Conservation (phyloP, 2,329 filamentous ascomycete genomes). For the Aspergillus pseudoglaucus region DNA sequence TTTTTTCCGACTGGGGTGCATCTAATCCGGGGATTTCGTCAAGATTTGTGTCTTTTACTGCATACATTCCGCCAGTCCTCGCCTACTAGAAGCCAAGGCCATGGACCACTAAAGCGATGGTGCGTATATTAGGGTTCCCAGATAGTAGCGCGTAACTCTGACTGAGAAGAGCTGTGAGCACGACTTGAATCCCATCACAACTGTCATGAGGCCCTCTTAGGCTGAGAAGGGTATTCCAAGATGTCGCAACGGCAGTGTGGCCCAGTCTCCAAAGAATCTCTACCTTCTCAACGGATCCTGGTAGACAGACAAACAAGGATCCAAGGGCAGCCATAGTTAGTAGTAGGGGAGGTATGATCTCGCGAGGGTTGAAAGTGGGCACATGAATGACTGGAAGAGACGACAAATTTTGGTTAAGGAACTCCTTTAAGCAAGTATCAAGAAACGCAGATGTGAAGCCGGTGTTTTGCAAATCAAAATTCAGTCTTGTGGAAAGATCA, state of each 20-base stretch:
- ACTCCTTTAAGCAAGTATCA: constrained; percentile 13
- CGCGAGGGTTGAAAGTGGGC: constrained; percentile 9
- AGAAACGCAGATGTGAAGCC: constrained; percentile 14
- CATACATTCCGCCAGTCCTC: constrained; percentile 13
- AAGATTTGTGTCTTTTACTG: neutral
- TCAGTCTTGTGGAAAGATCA: constrained; percentile 11
- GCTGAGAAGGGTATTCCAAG: constrained; percentile 12
- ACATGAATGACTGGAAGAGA: constrained; percentile 13
- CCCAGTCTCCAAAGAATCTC: constrained; percentile 16
- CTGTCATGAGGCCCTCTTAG: constrained; percentile 10
- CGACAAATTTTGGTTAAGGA: constrained; percentile 9
- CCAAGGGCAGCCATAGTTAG: constrained; percentile 15
- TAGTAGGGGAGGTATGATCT: constrained; percentile 11
- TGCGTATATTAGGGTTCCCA: constrained; percentile 10
- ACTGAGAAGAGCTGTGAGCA: constrained; percentile 11
- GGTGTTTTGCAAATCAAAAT: constrained; percentile 10
- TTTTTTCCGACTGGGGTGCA: constrained; percentile 4
- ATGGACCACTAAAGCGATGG: constrained; percentile 13
- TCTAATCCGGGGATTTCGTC: constrained; percentile 1
- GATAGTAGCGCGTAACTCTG: constrained; percentile 13
- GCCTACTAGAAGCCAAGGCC: constrained; percentile 17
- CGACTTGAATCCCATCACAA: constrained; percentile 14
- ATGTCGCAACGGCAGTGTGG: constrained; percentile 15
- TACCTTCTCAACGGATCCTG: constrained; percentile 9
- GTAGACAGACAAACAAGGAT: constrained; percentile 12